Conservation (phyloP, 805 yeast genomes). For the Lachancea dasiensis region DNA sequence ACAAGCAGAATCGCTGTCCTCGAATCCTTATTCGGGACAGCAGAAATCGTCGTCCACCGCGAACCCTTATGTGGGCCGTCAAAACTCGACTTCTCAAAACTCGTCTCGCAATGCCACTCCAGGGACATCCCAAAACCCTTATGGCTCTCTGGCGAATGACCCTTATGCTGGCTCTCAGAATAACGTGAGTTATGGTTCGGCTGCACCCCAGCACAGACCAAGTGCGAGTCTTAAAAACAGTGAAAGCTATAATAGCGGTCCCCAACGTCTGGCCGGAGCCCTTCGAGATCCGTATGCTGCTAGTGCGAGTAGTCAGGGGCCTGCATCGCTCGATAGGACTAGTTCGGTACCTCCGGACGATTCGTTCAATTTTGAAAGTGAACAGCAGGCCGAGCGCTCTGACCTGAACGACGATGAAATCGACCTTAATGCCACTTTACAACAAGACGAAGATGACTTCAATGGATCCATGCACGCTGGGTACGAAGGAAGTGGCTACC, state of each 20-base stretch:
- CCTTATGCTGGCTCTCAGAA: slow-evolving; percentile 3
- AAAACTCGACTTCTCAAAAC: not conserved
- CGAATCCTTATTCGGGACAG: not conserved
- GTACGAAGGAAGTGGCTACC: slow-evolving; percentile 5
- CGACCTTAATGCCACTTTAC: slow-evolving; percentile 26
- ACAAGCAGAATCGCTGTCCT: not conserved
- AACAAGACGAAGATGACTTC: slow-evolving; percentile 27
- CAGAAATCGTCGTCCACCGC: not conserved
- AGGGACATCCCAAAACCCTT: slow-evolving; percentile 11
- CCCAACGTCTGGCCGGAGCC: not conserved
- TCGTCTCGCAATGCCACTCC: not conserved
- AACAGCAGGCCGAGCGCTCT: slow-evolving; percentile 1
- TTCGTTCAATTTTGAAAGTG: slow-evolving; percentile 24
- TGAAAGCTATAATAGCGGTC: not conserved
- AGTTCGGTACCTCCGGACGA: slow-evolving; percentile 5
- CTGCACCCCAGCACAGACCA: not conserved
- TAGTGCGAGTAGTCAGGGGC: not conserved
- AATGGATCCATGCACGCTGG: slow-evolving; percentile 24
- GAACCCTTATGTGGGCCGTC: not conserved
- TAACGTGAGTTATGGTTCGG: not conserved
- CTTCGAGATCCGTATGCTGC: not conserved
- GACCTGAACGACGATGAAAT: slow-evolving; percentile 27
- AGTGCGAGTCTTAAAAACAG: too few relatives aligned
- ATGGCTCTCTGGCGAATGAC: slow-evolving; percentile 7
- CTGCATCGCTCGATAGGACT: too few relatives aligned